Conservation (phyloP, 352 stramenopile genomes). For the Aphanomyces astaci region DNA sequence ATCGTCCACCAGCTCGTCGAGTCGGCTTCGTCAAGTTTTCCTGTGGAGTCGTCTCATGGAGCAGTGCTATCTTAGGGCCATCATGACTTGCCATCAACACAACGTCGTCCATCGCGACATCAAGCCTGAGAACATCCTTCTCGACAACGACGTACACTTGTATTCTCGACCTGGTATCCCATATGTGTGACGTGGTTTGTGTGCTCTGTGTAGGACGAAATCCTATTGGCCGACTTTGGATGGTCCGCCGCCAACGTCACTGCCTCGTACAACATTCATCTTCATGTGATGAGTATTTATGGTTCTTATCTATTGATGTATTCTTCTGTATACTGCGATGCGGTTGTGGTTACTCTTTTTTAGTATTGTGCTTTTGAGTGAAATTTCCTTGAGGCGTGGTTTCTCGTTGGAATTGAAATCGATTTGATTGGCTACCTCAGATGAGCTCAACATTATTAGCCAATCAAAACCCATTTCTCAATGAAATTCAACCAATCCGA, state of each 20-base stretch:
- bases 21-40: not conserved
- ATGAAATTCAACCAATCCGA: no score
- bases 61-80: conserved; percentile 26
- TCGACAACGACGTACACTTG: conserved; percentile 45
- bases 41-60: not conserved
- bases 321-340: not conserved
- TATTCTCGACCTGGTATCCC: not conserved
- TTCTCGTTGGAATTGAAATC: no score
- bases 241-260: conserved; percentile 91
- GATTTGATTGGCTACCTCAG: no score
- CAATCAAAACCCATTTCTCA: no score
- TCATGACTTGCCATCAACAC: conserved; percentile 69
- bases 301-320: no score
- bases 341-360: not conserved
- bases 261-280: conserved; percentile 53
- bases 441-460: no score
- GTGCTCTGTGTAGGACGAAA: conserved; percentile 54
- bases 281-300: no score
- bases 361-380: no score
- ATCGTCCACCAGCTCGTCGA: conserved; percentile 16
- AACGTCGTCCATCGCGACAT: conserved; percentile 92
- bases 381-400: no score
- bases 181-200: not conserved
- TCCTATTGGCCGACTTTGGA: conserved; percentile 99
- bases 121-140: conserved; percentile 93